Evolutionary conservation across 371 early-diverging fungal genomes (phyloP).

Genomic region (Rhizomucor pusillus): DNA sequence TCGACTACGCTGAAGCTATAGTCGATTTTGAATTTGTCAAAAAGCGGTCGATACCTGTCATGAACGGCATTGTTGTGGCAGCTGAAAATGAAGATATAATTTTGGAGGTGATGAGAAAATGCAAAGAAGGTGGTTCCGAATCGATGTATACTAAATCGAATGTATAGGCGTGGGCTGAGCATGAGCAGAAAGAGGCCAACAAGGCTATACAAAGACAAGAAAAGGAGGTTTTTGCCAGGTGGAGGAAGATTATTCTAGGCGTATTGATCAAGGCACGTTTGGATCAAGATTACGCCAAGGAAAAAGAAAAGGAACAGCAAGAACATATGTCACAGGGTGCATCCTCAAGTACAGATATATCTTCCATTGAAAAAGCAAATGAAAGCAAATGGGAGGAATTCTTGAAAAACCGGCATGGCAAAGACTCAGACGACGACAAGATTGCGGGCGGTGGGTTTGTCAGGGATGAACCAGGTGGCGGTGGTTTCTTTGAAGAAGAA

Average conservation of each 20-base stretch:
- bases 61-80: conserved; percentile 75
- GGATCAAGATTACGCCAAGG: conserved; percentile 47
- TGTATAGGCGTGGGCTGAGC: conserved; percentile 49
- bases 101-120: conserved; percentile 47
- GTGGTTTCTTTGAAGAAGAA: conserved; percentile 9
- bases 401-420: conserved; percentile 3
- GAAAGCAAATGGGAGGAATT: conserved; percentile 15
- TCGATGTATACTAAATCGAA: not conserved
- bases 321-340: not conserved
- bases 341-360: no score
- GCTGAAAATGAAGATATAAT: conserved; percentile 58
- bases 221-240: conserved; percentile 50
- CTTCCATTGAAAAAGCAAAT: not conserved
- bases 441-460: conserved; percentile 10
- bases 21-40: conserved; percentile 77
- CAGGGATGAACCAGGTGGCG: conserved; percentile 1
- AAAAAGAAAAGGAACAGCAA: not conserved
- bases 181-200: conserved; percentile 35
- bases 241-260: conserved; percentile 61
- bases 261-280: conserved; percentile 52
- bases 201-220: conserved; percentile 49
- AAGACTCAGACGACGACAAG: not conserved
- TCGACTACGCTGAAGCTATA: conserved; percentile 82
- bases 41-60: conserved; percentile 63
- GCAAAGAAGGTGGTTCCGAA: not conserved